These are phyloP conservation scores for Penicillium sp. DNA, from an alignment of 2,329 filamentous ascomycete species.

Conservation along the genomic window DNA sequence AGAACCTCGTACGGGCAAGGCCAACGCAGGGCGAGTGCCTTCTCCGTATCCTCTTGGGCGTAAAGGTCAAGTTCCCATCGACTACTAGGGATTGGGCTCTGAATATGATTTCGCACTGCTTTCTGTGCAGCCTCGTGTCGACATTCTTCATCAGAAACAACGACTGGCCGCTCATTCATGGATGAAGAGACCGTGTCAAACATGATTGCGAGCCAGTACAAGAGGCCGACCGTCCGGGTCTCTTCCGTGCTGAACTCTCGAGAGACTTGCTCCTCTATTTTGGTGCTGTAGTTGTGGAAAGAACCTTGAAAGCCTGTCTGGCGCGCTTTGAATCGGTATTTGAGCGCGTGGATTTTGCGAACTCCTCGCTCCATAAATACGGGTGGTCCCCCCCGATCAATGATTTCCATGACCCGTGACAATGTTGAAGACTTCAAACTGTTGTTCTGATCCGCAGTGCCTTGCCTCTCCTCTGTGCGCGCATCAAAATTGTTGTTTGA, in stretches of 20 bases:
- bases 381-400: neutral
- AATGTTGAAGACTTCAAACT: neutral
- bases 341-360: neutral
- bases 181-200: neutral
- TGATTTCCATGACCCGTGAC: neutral
- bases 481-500: neutral
- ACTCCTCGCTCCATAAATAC: neutral
- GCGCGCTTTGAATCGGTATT: neutral
- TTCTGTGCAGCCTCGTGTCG: neutral
- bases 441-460: neutral
- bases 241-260: neutral
- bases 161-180: neutral
- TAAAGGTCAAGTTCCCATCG: neutral
- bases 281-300: neutral
- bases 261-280: neutral
- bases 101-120: neutral
- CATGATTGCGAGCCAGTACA: neutral
- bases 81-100: neutral
- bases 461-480: neutral
- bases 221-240: neutral
- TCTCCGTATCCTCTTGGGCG: neutral
- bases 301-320: neutral
- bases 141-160: neutral
- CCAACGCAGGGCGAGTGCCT: neutral
- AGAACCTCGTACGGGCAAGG: neutral